Percentiles rank a stretch among this genome's conserved stretches.
Evolutionary conservation across 176 grass and related monocot species (phyloP).

Genomic region (Aegilops umbellulata): DNA sequence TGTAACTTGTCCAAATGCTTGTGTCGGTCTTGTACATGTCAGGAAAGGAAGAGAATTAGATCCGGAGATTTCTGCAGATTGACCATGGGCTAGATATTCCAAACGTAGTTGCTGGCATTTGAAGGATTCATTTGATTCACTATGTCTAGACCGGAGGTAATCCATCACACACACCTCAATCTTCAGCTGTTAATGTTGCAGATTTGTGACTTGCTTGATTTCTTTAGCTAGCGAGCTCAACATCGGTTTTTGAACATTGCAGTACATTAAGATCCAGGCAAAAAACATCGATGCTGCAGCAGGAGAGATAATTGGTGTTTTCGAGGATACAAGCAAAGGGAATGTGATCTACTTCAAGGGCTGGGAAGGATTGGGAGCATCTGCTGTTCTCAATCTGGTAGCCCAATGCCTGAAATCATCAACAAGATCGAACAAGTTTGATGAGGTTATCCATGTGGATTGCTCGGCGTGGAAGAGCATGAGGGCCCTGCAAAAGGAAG

Average conservation of each 20-base stretch:
- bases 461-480: neutral
- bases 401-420: neutral
- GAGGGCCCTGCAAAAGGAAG: neutral
- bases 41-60: neutral
- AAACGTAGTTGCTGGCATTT: neutral
- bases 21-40: neutral
- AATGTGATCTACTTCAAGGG: neutral
- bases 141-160: neutral
- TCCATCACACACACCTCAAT: neutral
- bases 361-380: neutral
- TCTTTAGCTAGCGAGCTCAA: neutral
- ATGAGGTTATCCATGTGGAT: neutral
- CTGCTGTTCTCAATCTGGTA: neutral
- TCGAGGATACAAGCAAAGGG: neutral
- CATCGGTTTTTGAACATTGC: neutral
- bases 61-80: neutral
- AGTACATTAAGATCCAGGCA: fast-evolving
- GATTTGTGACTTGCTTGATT: neutral
- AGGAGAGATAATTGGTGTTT: neutral
- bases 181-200: neutral
- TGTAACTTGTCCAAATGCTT: neutral
- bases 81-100: neutral
- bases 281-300: neutral
- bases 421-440: neutral
- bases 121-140: neutral